phyloP scores from a whole-genome alignment of 1,284 basidiomycete genomes.

The Sanghuangporus baumii region DNA sequence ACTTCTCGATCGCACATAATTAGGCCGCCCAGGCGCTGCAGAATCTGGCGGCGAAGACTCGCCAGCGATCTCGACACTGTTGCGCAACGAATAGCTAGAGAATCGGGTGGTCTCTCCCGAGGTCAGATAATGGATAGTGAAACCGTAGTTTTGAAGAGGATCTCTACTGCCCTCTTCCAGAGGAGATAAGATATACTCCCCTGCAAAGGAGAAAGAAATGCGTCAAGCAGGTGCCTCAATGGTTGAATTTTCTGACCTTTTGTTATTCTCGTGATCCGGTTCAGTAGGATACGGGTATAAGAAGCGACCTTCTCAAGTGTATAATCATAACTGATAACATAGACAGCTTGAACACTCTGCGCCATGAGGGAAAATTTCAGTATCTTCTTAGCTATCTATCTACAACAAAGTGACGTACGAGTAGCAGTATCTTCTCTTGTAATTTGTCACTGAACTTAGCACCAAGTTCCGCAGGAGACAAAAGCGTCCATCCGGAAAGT shows the following conservation, averaged over 20 bases:
- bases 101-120: conserved; percentile 62
- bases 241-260: conserved; percentile 50
- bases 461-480: conserved; percentile 78
- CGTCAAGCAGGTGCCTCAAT: not conserved
- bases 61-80: conserved; percentile 37
- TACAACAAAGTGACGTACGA: conserved; percentile 48
- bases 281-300: conserved; percentile 85
- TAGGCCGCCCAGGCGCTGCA: conserved; percentile 2
- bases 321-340: conserved; percentile 84
- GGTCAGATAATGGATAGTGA: conserved; percentile 70
- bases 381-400: conserved; percentile 1
- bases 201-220: conserved; percentile 31
- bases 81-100: conserved; percentile 80
- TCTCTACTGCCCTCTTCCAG: conserved; percentile 87
- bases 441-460: conserved; percentile 68
- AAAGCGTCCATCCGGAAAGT: conserved; percentile 87
- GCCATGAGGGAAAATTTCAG: not conserved
- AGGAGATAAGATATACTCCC: conserved; percentile 86
- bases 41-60: conserved; percentile 16
- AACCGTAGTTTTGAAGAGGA: conserved; percentile 81
- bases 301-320: conserved; percentile 85
- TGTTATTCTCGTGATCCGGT: conserved; percentile 76
- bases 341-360: conserved; percentile 59
- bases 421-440: conserved; percentile 88
- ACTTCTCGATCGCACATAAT: not conserved